phyloP scores from a whole-genome alignment of 176 grass and related monocot species.

The Areca catechu region DNA sequence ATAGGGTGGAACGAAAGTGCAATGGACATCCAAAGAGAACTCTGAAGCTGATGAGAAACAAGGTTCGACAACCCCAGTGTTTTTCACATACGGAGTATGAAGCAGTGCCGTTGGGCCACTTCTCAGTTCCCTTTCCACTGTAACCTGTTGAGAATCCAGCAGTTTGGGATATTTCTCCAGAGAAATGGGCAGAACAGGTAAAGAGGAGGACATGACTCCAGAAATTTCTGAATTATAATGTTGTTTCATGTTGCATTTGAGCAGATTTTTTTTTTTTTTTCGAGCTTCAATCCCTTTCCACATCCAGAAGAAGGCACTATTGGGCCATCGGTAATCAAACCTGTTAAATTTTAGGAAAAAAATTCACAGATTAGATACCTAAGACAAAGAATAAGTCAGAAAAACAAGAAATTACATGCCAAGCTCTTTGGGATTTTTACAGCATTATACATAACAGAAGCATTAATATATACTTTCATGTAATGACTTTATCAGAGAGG shows the following conservation, averaged over 20 bases:
- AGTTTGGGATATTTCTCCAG: conserved; percentile 14
- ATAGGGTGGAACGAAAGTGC: no score
- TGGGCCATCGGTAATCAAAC: no score
- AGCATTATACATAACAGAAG: no score
- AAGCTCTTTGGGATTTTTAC: no score
- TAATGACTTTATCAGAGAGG: no score
- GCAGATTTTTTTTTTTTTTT: no score
- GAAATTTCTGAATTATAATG: conserved; percentile 14
- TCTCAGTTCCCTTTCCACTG: conserved; percentile 8
- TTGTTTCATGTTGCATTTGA: conserved; percentile 11
- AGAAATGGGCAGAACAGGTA: conserved; percentile 4
- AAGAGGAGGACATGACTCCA: conserved; percentile 6
- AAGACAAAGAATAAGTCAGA: no score
- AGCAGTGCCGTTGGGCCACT: not conserved
- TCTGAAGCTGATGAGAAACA: not conserved
- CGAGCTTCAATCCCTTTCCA: not conserved
- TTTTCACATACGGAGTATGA: not conserved
- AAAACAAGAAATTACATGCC: no score
- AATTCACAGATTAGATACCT: no score
- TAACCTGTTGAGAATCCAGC: conserved; percentile 2
- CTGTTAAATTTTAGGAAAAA: no score
- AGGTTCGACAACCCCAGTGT: not conserved
- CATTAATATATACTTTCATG: no score
- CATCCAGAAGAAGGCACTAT: not conserved
- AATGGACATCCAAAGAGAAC: not conserved